These are phyloP conservation scores for Pseudogymnoascus sp. DNA, from an alignment of 2,329 filamentous ascomycete species.

Conservation along the genomic window DNA sequence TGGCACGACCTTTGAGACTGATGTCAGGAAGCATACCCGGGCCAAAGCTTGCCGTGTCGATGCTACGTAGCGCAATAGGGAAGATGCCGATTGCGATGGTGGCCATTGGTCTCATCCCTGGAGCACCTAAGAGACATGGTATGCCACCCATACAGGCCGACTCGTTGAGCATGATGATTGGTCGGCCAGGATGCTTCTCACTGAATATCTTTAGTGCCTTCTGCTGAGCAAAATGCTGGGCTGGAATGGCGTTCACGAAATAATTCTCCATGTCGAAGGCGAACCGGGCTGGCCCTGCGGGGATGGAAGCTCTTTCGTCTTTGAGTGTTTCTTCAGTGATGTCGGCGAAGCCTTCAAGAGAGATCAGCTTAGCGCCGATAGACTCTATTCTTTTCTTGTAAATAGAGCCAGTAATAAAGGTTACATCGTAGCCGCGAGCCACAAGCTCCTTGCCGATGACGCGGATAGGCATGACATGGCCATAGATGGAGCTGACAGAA, in stretches of 20 bases:
- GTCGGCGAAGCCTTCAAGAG: constrained; percentile 22
- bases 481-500: constrained; percentile 13
- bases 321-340: constrained; percentile 20
- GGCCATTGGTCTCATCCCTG: constrained; percentile 30
- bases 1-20: constrained; percentile 28
- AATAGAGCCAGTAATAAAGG: constrained; percentile 32
- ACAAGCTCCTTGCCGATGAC: constrained; percentile 20
- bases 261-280: constrained; percentile 28
- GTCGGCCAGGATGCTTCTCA: constrained; percentile 26
- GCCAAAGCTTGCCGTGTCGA: constrained; percentile 33
- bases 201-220: constrained; percentile 29
- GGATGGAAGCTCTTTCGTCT: constrained; percentile 13
- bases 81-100: constrained; percentile 33
- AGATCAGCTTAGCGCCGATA: constrained; percentile 32
- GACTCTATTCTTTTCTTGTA: constrained; percentile 30
- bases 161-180: constrained; percentile 38
- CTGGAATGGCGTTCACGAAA: constrained; percentile 29
- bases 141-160: constrained; percentile 30
- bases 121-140: constrained; percentile 32
- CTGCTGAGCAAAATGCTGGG: constrained; percentile 28
- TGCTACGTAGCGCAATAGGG: constrained; percentile 30
- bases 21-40: constrained; percentile 32
- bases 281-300: constrained; percentile 23
- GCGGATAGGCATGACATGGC: constrained; percentile 16
- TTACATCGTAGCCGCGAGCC: constrained; percentile 33